Conservation (phyloP, 169 alveolate genomes). For the Plasmodium gallinaceum region DNA sequence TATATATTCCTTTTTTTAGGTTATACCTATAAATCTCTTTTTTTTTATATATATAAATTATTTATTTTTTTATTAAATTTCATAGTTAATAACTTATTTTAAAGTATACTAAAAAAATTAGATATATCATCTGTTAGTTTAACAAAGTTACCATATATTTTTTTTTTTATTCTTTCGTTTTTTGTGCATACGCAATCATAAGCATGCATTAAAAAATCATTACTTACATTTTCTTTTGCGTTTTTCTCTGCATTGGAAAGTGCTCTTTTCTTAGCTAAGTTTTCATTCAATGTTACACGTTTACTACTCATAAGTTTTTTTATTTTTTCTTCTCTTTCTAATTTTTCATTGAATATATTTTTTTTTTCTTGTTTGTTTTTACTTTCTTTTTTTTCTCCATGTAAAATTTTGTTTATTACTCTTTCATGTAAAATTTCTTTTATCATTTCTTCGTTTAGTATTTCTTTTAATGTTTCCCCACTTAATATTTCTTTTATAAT, state of each 20-base stretch:
- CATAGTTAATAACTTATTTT: background rate
- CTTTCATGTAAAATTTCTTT: background rate
- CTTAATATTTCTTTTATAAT: too few species aligned
- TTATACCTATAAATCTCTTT: background rate
- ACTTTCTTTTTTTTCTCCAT: background rate
- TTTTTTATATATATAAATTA: conserved; percentile 2
- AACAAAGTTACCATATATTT: background rate
- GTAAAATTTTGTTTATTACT: background rate
- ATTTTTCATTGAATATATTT: background rate
- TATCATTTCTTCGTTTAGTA: background rate
- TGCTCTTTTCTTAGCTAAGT: conserved; percentile 63
- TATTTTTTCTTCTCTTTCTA: conserved; percentile 31
- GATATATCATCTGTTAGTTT: conserved; percentile 10
- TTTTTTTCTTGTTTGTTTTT: background rate
- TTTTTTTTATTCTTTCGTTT: conserved; percentile 10
- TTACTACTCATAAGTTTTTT: conserved; percentile 53
- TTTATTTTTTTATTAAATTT: conserved; percentile 1
- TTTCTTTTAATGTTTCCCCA: too few species aligned
- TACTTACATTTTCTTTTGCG: conserved; percentile 2
- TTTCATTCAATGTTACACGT: conserved; percentile 64
- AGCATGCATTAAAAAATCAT: conserved; percentile 45
- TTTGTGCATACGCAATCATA: conserved; percentile 19
- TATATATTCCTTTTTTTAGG: background rate
- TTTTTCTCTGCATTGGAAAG: conserved; percentile 38
- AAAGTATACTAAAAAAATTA: conserved; percentile 12